Percentiles rank a stretch among this genome's conserved stretches.
phyloP scores from a whole-genome alignment of 1,139 yeast species.

The Hansenula anomala region DNA sequence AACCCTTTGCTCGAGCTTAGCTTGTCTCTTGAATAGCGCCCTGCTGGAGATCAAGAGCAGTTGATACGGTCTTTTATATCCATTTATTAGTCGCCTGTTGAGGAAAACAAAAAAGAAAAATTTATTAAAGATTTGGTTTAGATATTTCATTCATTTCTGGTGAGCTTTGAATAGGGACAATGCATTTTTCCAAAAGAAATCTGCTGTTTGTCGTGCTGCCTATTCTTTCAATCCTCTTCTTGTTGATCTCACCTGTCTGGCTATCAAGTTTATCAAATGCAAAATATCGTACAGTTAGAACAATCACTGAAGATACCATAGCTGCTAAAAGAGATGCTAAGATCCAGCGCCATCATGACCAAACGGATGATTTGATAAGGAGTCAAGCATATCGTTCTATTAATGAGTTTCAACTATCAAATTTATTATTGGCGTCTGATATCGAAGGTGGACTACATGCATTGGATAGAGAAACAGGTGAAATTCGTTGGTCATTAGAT shows the following conservation, averaged over 20 bases:
- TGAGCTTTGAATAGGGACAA: too few species aligned
- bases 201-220: conserved; percentile 1
- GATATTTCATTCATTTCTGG: too few species aligned
- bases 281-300: neutral
- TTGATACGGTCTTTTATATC: too few species aligned
- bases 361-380: neutral
- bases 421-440: conserved; percentile 62
- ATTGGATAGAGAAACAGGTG: conserved; percentile 71
- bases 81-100: too few species aligned
- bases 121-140: too few species aligned
- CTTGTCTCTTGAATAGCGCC: too few species aligned
- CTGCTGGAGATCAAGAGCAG: too few species aligned
- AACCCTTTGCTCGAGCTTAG: too few species aligned
- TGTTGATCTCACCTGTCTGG: conserved; percentile 3
- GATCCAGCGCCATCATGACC: neutral
- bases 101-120: too few species aligned
- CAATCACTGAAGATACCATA: conserved; percentile 1
- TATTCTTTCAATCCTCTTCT: neutral
- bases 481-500: conserved; percentile 70
- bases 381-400: neutral
- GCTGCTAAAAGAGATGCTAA: neutral
- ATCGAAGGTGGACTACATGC: conserved; percentile 89
- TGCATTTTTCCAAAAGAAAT: neutral
- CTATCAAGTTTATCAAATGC: neutral
- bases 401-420: conserved; percentile 13